phyloP scores from a whole-genome alignment of 2,329 filamentous ascomycete genomes.

The Daldinia eschscholtzii region DNA sequence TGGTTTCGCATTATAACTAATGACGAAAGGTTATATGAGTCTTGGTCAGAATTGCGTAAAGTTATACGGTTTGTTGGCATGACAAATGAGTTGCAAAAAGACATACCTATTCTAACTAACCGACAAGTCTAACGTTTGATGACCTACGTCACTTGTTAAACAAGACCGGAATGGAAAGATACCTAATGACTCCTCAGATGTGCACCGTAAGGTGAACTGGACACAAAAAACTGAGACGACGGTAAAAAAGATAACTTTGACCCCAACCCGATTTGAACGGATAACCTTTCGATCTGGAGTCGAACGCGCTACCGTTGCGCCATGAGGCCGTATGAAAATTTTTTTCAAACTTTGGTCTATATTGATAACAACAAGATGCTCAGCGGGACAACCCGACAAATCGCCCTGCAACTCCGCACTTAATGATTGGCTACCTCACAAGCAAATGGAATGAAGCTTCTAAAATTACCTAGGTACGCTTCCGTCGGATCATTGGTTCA shows the following conservation, averaged over 20 bases:
- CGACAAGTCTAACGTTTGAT: background rate
- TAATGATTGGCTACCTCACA: background rate
- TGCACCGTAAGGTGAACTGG: background rate
- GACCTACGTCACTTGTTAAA: background rate
- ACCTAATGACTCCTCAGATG: background rate
- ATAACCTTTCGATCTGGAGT: slow-evolving; percentile 23
- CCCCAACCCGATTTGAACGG: slow-evolving; percentile 22
- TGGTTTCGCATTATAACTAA: background rate
- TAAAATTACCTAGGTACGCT: background rate
- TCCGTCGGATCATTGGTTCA: slow-evolving; percentile 15
- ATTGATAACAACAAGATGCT: background rate
- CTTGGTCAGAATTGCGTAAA: background rate
- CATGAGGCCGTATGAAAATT: slow-evolving; percentile 12
- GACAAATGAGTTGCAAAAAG: background rate
- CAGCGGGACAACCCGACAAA: background rate
- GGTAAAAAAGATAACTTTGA: background rate
- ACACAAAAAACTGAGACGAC: background rate
- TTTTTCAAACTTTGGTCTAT: slow-evolving; percentile 2
- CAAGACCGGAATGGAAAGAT: background rate
- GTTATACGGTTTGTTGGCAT: background rate
- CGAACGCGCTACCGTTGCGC: slow-evolving; percentile 21
- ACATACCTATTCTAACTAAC: background rate
- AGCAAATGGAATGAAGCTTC: slow-evolving; percentile 4
- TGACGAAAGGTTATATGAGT: background rate
- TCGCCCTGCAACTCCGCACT: background rate